Conservation (phyloP, 2,329 filamentous ascomycete species). For the Sclerotinia trifoliorum region DNA sequence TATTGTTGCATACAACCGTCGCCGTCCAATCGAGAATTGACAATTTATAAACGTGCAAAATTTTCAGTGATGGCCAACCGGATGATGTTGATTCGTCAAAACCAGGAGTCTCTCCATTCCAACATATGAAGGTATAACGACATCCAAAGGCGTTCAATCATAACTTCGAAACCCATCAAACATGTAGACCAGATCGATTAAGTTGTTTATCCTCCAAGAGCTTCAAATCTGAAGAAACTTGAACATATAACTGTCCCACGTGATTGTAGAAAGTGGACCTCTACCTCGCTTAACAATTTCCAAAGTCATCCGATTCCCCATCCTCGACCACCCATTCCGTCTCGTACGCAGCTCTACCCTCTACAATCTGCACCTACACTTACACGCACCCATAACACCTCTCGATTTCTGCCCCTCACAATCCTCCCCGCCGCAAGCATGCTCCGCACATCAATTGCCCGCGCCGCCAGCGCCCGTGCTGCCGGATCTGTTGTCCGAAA, state of each 20-base stretch:
- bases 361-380: constrained; percentile 11
- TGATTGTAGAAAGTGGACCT: constrained; percentile 20
- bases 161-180: not conserved
- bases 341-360: constrained; percentile 6
- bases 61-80: not conserved
- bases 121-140: constrained; percentile 10
- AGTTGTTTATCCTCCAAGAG: not conserved
- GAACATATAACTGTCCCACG: constrained; percentile 13
- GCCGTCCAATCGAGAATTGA: constrained; percentile 10
- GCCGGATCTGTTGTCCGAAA: constrained; percentile 19
- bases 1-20: not conserved
- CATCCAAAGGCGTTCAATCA: constrained; percentile 1
- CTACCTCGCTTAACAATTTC: constrained; percentile 24
- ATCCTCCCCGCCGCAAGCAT: constrained; percentile 20
- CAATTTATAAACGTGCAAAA: constrained; percentile 12
- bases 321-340: constrained; percentile 6
- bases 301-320: constrained; percentile 21
- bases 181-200: not conserved
- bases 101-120: not conserved
- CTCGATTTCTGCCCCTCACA: constrained; percentile 16
- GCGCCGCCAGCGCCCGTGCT: constrained; percentile 15
- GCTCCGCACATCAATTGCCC: constrained; percentile 29
- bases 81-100: constrained; percentile 17
- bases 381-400: constrained; percentile 1
- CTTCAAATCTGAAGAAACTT: not conserved